Base-by-base conservation (phyloP, 768 basidiomycete genomes). In the Amyloporia xantha region DNA sequence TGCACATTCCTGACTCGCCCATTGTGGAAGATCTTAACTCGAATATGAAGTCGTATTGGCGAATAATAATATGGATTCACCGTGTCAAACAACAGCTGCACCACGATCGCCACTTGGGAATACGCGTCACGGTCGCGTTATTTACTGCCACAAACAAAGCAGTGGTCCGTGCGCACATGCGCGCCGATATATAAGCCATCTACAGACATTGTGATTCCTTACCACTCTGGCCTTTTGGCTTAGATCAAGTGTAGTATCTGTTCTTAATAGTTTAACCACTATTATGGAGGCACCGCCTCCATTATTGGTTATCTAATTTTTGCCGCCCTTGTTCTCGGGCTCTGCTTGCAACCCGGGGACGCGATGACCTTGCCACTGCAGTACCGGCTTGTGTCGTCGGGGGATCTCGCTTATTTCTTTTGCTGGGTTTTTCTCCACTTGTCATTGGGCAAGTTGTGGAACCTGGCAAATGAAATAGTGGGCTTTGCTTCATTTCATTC, bases 191-290 rank as follows among this genome's bases (percentile, higher is more conserved):
- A 48, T 48, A 40, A 41, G 47, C 9, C 17, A 19, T 10, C 25
- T n/a, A 12, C 39, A 15, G 38, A 27, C 47, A 40, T 21, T 17
- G 3, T 26, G 51, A 46, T 33, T 61, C 61, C 58, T 65, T 60
- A 71, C 71, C 71, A 71, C 71, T 72, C 71, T 71, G 76, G 77
- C 77, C 76, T 77, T 75, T 77, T 79, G 78, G 79, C 78, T 80
- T 79, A 79, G 79, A 81, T 80, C 79, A 81, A 80, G 79, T 80
- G 79, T 80, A 81, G 79, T 80, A 81, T 80, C 79, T 80, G 78
- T 80, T 79, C 76, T 79, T 77, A 71, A 73, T 71, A 79, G 75
- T 65, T 65, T 65, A 65, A 65, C 64, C 64, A 65, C 64, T 65
- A 65, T 65, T 65, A 65, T 65, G 63, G 54, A 57, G 62, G 59